Evolutionary conservation across 805 yeast genomes (phyloP).

Genomic region (Yamadazyma phyllophila): DNA sequence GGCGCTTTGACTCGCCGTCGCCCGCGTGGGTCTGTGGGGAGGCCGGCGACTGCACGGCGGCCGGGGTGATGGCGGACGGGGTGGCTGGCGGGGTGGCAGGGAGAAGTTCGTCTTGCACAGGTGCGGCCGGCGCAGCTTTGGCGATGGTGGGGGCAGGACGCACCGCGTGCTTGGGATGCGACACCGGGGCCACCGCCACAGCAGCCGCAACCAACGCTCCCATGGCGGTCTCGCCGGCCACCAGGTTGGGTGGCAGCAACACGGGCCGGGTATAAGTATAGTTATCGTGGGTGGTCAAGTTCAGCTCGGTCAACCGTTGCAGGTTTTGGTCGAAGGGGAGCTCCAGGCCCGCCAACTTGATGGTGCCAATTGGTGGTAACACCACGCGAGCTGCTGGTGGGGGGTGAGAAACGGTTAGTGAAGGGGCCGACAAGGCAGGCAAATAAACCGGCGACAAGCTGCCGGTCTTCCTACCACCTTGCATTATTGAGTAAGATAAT

Average conservation of each 20-base stretch:
- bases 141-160: neutral
- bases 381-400: slow-evolving; percentile 5
- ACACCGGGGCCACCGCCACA: neutral
- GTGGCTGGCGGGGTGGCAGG: neutral
- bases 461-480: slow-evolving; percentile 15
- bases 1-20: slow-evolving; percentile 24
- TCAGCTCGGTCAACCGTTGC: slow-evolving; percentile 14
- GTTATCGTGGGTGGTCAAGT: slow-evolving; percentile 7
- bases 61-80: neutral
- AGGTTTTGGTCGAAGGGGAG: too few species aligned
- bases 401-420: neutral
- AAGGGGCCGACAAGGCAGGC: slow-evolving; percentile 2
- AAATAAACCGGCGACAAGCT: neutral
- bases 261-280: neutral
- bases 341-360: neutral
- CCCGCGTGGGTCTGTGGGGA: neutral
- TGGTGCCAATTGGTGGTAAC: slow-evolving; percentile 13
- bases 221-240: slow-evolving; percentile 1
- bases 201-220: slow-evolving; percentile 9
- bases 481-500: slow-evolving; percentile 40
- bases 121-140: neutral
- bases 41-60: neutral
- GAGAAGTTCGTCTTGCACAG: neutral
- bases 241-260: slow-evolving; percentile 7
- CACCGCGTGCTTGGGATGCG: neutral